Conservation (phyloP, 495 filamentous ascomycete species). For the Hyaloscypha finlandica region DNA sequence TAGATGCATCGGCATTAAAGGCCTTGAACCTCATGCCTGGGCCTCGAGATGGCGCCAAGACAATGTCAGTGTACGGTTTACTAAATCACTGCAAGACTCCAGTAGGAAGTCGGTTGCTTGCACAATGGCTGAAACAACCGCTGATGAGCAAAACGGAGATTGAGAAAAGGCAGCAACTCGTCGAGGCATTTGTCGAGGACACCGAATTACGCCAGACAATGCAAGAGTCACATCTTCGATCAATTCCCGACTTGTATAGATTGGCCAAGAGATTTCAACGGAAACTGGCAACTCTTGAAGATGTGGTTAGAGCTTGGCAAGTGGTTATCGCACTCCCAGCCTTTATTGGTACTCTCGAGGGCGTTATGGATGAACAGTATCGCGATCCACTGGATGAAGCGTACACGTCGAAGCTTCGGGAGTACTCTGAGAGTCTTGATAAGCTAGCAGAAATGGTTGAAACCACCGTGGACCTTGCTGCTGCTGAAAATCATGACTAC, state of each 20-base stretch:
- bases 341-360: slow-evolving; percentile 85
- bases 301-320: slow-evolving; percentile 94
- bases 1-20: slow-evolving; percentile 91
- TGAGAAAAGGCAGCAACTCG: slow-evolving; percentile 87
- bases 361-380: slow-evolving; percentile 94
- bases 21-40: slow-evolving; percentile 98
- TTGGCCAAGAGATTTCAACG: slow-evolving; percentile 93
- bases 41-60: slow-evolving; percentile 89
- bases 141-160: slow-evolving; percentile 92
- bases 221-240: slow-evolving; percentile 95
- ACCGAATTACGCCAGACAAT: slow-evolving; percentile 95
- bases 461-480: slow-evolving; percentile 94
- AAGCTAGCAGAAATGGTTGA: slow-evolving; percentile 98
- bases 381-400: slow-evolving; percentile 82
- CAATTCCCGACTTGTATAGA: slow-evolving; percentile 92
- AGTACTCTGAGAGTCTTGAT: slow-evolving; percentile 74
- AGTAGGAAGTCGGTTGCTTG: slow-evolving; percentile 83
- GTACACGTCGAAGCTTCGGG: slow-evolving; percentile 80
- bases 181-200: slow-evolving; percentile 91
- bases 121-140: slow-evolving; percentile 98
- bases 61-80: slow-evolving; percentile 93
- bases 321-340: slow-evolving; percentile 89
- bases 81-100: slow-evolving; percentile 98
- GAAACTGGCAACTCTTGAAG: slow-evolving; percentile 86
- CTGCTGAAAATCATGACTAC: slow-evolving; percentile 95